Evolutionary conservation across 192 early-diverging fungal species (phyloP), one percentile per base, ranked within the genome.

Genomic region (Coemansia sp.): DNA sequence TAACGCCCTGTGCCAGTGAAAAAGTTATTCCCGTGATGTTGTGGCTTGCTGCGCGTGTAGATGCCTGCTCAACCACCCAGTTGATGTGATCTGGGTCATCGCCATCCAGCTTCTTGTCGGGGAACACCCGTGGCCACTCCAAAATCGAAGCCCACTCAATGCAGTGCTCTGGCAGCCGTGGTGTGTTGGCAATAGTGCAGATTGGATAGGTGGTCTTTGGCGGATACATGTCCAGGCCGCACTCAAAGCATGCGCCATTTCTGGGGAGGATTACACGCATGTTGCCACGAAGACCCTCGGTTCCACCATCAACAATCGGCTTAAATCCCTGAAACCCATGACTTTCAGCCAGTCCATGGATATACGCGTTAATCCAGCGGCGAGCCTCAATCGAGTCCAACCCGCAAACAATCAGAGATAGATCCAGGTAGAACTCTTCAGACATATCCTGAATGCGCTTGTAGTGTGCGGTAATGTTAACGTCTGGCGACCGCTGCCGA

Each of bases 181-280:
- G 97, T 19, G 97, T 97, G 66, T 98, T 97, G 37, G 97, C 95
- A 69, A 98, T 98, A 3, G 97, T 98, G 75, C 97, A 98, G 22
- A 98, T 94, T 0, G 96, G 96, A 55, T 91, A 98, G 0, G 90
- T 91, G 4, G 84, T 88, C 34, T 89, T 92, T 62, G 94, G 92
- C 60, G 89, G 90, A 46, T 93, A 86, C 90, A 98, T 89, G 57
- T 93, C 91, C 48, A 98, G 78, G 0, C 93, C 93, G 69, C 96
- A 98, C 75, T 98, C 96, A 60, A 96, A 97, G 77, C 96, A 98
- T 0, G 95, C 91, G 3, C 86, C 91, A 25, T 89, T 82, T 4
- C 75, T 83, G 0, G 96, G 96, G 22, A 97, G 60, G 40, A 98
- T 97, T 1, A 98, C 89, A 47, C 95, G 85, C 1, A 92, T 88